Base-by-base conservation (phyloP, 495 filamentous ascomycete species). In the Penicillium psychrofluorescens region DNA sequence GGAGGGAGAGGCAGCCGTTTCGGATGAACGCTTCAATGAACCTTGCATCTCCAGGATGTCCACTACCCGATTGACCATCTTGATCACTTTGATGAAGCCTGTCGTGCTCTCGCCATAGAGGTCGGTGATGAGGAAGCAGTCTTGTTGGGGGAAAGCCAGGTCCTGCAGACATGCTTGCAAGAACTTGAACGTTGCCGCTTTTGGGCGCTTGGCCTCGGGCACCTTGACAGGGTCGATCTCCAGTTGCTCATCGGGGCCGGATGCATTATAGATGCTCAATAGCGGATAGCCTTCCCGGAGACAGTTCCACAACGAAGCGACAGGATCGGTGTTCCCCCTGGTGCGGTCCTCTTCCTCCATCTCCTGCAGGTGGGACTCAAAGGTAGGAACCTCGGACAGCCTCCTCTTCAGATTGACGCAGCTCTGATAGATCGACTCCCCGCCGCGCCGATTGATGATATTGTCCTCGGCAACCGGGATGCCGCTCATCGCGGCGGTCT, bases 31-130 rank as follows among this genome's bases (percentile, higher is more conserved):
- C 55, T 78, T 70, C 28, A 97, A 74, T 37, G 86, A 70, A 16
- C 87, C 85, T 34, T 81, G 75, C 56, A 81, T 64, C 47, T 90
- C 81, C 29, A 92, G 79, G 22, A 90, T 79, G 59, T 98, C 91
- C 39, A 97, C 75, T 29, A 98, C 91, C 49, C 82, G 80, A 56
- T 92, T 95, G 41, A 98, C 84, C 46, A 84, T 82, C 61, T 79
- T 81, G 34, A 81, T 86, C 32, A 95, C 90, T 78, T 97, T 98
- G 42, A 95, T 91, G 60, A 98, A 96, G 1, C 92, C 92, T 27
- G 90, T 95, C 0, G 92, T 98, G 66, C 95, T 91, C 45, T 90
- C 84, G 6, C 88, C 88, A 61, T 92, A 90, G 2, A 98, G 69
- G 61, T 98, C 91, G 43, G 80, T 84, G 49, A 97, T 85, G 51